Conservation (phyloP, 1,284 basidiomycete genomes). For the Ceratobasidium sp. region DNA sequence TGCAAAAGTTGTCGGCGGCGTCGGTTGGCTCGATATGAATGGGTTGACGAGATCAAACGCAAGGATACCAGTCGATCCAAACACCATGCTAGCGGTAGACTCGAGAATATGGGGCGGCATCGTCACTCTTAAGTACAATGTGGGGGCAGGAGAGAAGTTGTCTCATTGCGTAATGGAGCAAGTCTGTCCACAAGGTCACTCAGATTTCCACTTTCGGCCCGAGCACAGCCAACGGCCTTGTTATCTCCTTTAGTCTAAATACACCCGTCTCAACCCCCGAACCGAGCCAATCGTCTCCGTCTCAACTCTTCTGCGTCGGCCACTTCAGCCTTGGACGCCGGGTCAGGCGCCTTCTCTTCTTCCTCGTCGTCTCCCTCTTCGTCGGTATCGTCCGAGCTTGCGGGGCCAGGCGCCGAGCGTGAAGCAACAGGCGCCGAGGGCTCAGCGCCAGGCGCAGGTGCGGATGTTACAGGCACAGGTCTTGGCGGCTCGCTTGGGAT, state of each 20-base stretch:
- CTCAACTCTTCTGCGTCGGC: conserved; percentile 81
- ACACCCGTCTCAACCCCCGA: conserved; percentile 57
- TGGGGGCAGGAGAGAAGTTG: background rate
- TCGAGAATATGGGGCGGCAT: conserved; percentile 10
- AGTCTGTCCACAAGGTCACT: background rate
- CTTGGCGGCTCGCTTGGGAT: conserved; percentile 67
- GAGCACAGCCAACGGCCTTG: conserved; percentile 24
- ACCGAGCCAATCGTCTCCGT: conserved; percentile 78
- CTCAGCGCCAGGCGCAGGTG: conserved; percentile 16
- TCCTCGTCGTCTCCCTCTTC: conserved; percentile 57
- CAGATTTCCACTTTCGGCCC: conserved; percentile 19
- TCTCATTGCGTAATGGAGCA: background rate
- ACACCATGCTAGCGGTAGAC: background rate
- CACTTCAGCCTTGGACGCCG: conserved; percentile 52
- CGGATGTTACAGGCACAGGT: background rate
- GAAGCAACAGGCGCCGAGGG: conserved; percentile 47
- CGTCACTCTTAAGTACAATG: background rate
- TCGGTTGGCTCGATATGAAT: conserved; percentile 30
- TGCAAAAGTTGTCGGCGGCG: conserved; percentile 39
- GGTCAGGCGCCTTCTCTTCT: conserved; percentile 52
- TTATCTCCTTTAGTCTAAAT: background rate
- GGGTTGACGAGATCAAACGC: conserved; percentile 42
- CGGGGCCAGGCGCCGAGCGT: conserved; percentile 14
- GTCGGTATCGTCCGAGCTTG: conserved; percentile 14
- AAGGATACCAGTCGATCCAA: conserved; percentile 30